A percentile compares a stretch with the other conserved stretches of the same genome.
These are phyloP conservation scores for Pharus latifolius DNA, from an alignment of 176 grass and related monocot genomes.

Conservation along the genomic window DNA sequence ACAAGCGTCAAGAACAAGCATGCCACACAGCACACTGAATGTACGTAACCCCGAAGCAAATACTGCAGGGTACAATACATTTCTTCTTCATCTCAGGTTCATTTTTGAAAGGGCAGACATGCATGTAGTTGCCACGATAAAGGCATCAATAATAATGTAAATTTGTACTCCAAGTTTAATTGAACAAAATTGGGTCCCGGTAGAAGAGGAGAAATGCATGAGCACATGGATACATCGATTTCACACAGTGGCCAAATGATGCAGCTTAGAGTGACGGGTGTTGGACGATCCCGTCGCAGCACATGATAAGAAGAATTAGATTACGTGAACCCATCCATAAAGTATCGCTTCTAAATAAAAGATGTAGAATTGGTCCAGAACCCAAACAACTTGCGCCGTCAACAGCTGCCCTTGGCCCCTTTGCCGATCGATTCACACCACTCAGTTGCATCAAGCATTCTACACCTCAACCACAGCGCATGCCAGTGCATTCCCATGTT, in stretches of 20 bases:
- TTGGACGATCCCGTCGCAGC: neutral
- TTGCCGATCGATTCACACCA: too few relatives aligned
- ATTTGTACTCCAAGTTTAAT: conserved; percentile 3
- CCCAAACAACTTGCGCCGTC: neutral
- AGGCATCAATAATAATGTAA: neutral
- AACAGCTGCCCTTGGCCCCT: too few relatives aligned
- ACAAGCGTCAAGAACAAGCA: neutral
- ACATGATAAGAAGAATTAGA: neutral
- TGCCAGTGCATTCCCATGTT: too few relatives aligned
- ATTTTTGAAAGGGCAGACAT: too few relatives aligned
- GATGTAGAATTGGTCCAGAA: neutral
- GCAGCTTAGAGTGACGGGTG: neutral
- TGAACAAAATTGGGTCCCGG: neutral
- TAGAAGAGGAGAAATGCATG: too few relatives aligned
- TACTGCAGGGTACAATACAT: too few relatives aligned
- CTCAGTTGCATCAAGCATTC: neutral
- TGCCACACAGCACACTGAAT: neutral
- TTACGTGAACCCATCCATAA: neutral
- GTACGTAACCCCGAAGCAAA: neutral
- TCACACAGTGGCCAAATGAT: neutral
- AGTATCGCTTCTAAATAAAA: neutral
- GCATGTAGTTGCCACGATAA: neutral
- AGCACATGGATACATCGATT: neutral
- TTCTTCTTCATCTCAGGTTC: too few relatives aligned
- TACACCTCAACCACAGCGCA: too few relatives aligned